A percentile compares a stretch with the other conserved stretches of the same genome.
phyloP scores from a whole-genome alignment of 2,329 filamentous ascomycete genomes.

The Ciborinia camelliae region DNA sequence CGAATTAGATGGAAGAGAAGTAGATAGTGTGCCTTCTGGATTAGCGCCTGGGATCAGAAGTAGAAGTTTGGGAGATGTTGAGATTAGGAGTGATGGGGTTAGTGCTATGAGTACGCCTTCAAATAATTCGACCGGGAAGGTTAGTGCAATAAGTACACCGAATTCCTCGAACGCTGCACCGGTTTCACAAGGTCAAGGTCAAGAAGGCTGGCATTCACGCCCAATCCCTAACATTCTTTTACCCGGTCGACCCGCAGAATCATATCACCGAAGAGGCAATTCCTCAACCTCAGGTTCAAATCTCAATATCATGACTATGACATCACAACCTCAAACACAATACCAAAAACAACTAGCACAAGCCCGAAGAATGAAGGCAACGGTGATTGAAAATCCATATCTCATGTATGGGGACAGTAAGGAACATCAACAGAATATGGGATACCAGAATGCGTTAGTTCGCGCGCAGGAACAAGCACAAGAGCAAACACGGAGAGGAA shows the following conservation, averaged over 20 bases:
- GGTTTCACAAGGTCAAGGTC: background rate
- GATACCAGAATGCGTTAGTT: background rate
- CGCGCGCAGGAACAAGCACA: background rate
- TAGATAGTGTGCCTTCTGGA: background rate
- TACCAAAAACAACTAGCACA: background rate
- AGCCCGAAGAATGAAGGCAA: background rate
- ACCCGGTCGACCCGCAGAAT: background rate
- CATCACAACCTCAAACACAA: background rate
- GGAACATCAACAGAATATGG: slow-evolving; percentile 7
- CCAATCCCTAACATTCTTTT: background rate
- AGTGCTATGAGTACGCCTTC: background rate
- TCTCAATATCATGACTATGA: background rate
- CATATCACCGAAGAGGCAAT: background rate
- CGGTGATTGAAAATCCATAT: background rate
- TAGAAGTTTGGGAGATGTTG: no score
- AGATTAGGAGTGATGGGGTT: background rate
- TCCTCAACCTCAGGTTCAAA: background rate
- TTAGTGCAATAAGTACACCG: background rate
- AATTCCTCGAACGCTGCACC: background rate
- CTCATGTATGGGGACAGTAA: background rate
- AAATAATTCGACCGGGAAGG: no score
- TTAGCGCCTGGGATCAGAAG: background rate
- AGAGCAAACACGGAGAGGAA: background rate
- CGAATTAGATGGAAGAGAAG: slow-evolving; percentile 2
- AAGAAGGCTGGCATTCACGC: background rate